These are phyloP conservation scores for Acacia melanoxylon DNA, from an alignment of 306 rosid species.

Conservation along the genomic window DNA sequence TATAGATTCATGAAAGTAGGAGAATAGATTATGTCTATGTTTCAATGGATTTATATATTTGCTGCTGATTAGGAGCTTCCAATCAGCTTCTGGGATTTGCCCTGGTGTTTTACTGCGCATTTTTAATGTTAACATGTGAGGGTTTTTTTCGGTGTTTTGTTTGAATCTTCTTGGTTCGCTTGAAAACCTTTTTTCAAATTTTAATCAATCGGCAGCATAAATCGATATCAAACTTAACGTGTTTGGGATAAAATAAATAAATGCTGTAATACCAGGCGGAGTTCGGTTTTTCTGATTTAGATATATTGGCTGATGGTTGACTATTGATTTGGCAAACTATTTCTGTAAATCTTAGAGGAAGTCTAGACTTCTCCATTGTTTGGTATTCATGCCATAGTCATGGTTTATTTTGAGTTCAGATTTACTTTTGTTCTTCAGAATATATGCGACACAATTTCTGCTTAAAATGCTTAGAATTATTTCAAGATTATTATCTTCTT, in stretches of 20 bases:
- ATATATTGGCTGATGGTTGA: not conserved
- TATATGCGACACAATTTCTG: not conserved
- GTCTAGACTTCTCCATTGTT: not conserved
- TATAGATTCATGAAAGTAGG: not conserved
- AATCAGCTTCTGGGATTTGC: not conserved
- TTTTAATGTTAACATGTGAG: not conserved
- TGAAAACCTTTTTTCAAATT: not conserved
- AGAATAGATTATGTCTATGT: not conserved
- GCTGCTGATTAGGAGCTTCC: not conserved
- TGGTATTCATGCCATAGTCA: not conserved
- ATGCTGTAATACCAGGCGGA: not conserved
- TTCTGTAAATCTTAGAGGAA: not conserved
- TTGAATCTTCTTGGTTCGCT: not conserved
- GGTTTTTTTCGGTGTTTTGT: not conserved
- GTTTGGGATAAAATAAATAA: not conserved
- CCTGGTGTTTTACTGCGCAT: no score
- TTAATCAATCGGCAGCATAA: not conserved
- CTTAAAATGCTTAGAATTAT: not conserved
- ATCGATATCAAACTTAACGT: not conserved
- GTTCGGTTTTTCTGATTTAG: not conserved
- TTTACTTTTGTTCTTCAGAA: not conserved
- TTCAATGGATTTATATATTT: not conserved
- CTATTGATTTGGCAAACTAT: not conserved
- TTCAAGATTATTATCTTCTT: not conserved
- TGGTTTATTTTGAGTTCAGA: not conserved